Evolutionary conservation across 345 rosid genomes (phyloP).

Genomic region (Triadica sebifera): DNA sequence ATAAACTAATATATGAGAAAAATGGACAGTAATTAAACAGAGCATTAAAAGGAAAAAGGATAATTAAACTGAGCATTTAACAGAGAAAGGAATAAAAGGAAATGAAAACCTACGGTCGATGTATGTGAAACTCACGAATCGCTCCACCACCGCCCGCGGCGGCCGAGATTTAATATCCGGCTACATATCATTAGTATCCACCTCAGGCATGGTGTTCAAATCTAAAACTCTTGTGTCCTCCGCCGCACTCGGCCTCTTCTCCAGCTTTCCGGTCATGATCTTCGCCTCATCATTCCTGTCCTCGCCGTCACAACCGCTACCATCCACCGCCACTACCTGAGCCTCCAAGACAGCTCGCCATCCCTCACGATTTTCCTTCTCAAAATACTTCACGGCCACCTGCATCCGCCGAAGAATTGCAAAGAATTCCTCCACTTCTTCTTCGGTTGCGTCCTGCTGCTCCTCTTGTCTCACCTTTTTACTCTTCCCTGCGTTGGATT

Average conservation of each 20-base stretch:
- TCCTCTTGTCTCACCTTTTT: background rate
- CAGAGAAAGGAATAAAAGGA: background rate
- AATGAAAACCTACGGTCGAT: background rate
- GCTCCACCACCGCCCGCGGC: background rate
- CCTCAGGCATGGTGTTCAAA: conserved; percentile 22
- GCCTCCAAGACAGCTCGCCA: conserved; percentile 29
- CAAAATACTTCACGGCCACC: conserved; percentile 21
- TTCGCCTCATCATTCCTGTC: conserved; percentile 10
- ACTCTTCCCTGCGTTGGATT: background rate
- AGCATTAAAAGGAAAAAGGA: too few relatives aligned
- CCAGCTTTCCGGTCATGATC: background rate
- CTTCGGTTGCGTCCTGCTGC: conserved; percentile 17
- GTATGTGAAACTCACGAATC: background rate
- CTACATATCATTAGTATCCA: background rate
- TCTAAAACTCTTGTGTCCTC: conserved; percentile 14
- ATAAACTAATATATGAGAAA: too few relatives aligned
- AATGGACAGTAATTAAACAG: too few relatives aligned
- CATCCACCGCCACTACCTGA: conserved; percentile 8
- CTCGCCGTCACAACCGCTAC: background rate
- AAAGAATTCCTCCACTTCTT: conserved; percentile 30
- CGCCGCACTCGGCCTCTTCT: conserved; percentile 1
- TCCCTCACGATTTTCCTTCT: conserved; percentile 3
- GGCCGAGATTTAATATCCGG: background rate
- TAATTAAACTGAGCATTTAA: too few relatives aligned
- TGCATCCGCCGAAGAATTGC: conserved; percentile 27